Percentiles rank a stretch among this genome's conserved stretches.
Evolutionary conservation across 75 land plant genomes (phyloP).

Genomic region (Picea glauca): DNA sequence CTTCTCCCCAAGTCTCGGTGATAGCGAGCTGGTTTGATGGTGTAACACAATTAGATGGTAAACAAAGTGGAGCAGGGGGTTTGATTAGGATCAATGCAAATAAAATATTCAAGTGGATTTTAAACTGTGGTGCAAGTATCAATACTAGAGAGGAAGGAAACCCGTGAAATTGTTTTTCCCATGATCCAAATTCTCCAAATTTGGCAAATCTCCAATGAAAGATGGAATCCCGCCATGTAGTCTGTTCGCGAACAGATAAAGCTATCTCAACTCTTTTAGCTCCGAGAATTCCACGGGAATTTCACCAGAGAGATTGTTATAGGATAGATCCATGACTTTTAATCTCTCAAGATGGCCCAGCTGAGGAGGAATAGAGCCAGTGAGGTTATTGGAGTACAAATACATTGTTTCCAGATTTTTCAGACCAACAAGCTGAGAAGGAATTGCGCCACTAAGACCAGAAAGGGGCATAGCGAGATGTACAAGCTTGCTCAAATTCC

Average conservation of each 20-base stretch:
- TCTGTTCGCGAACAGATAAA: slow-evolving; percentile 64
- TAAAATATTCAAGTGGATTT: no score
- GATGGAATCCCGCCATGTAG: slow-evolving; percentile 64
- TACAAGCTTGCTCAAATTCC: no score
- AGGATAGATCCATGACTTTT: slow-evolving; percentile 61
- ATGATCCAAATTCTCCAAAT: slow-evolving; percentile 60
- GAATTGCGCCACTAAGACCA: slow-evolving; percentile 66
- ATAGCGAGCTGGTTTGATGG: no score
- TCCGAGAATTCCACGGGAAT: slow-evolving; percentile 58
- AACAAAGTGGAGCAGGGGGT: no score
- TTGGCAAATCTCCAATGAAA: slow-evolving; percentile 65
- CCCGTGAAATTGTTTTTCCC: slow-evolving; percentile 82
- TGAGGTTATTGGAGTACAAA: slow-evolving; percentile 57
- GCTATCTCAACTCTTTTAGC: slow-evolving; percentile 44
- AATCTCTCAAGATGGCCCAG: slow-evolving; percentile 48
- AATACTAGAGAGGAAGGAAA: neutral
- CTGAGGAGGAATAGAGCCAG: slow-evolving; percentile 57
- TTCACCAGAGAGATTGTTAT: slow-evolving; percentile 60
- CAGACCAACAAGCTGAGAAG: slow-evolving; percentile 56
- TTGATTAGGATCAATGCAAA: no score
- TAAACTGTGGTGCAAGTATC: no score
- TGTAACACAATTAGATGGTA: no score
- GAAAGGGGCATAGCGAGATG: slow-evolving; percentile 64
- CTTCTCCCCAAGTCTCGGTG: no score
- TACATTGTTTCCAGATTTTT: slow-evolving; percentile 64